These are phyloP conservation scores for Fusarium illudens DNA, from an alignment of 2,329 filamentous ascomycete species.

Conservation along the genomic window DNA sequence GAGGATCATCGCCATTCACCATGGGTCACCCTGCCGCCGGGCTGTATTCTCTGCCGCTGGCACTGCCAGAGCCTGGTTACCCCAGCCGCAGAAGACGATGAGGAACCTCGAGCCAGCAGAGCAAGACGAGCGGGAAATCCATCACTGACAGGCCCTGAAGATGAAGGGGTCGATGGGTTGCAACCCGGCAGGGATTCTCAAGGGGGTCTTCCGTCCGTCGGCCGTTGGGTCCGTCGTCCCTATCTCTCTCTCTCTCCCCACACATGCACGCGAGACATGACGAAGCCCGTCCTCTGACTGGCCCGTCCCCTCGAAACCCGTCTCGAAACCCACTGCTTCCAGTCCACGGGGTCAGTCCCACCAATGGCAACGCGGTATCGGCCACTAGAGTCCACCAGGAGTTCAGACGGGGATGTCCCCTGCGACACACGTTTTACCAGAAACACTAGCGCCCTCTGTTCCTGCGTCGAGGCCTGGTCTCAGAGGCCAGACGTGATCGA, in stretches of 20 bases:
- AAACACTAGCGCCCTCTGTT: slow-evolving; percentile 48
- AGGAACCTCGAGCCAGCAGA: neutral
- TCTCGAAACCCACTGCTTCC: slow-evolving; percentile 26
- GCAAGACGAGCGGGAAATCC: slow-evolving; percentile 2
- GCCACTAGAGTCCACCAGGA: neutral
- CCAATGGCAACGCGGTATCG: slow-evolving; percentile 14
- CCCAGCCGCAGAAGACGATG: neutral
- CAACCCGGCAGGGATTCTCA: slow-evolving; percentile 14
- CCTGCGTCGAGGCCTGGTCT: slow-evolving; percentile 39
- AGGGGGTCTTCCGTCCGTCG: slow-evolving; percentile 22
- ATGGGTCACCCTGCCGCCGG: slow-evolving; percentile 15
- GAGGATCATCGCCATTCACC: slow-evolving; percentile 19
- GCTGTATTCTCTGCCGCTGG: neutral
- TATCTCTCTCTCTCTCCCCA: slow-evolving; percentile 10
- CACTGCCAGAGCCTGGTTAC: neutral
- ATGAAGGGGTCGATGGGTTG: slow-evolving; percentile 29
- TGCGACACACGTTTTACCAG: slow-evolving; percentile 39
- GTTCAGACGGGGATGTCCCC: slow-evolving; percentile 5
- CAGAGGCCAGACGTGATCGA: slow-evolving; percentile 1
- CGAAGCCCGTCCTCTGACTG: slow-evolving; percentile 18
- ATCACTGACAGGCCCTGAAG: slow-evolving; percentile 10
- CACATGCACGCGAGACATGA: slow-evolving; percentile 23
- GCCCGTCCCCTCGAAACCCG: slow-evolving; percentile 24
- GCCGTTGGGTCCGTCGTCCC: slow-evolving; percentile 5
- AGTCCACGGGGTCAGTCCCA: slow-evolving; percentile 13